Percentiles rank a stretch among this genome's conserved stretches.
phyloP scores from a whole-genome alignment of 148 eudicot species.

The Camellia granthamiana region DNA sequence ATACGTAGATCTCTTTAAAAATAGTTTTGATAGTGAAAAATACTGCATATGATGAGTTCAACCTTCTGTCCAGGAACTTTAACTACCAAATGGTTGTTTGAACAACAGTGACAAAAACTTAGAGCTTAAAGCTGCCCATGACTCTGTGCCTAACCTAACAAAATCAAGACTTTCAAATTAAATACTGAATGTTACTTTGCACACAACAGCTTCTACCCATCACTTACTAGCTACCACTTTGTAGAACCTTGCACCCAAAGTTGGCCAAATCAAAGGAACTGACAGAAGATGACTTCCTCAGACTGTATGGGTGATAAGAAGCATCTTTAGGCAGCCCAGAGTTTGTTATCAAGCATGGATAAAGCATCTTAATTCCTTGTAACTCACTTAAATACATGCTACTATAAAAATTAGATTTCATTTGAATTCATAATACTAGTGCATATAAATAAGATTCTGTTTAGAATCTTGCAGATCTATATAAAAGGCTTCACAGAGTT shows the following conservation, averaged over 20 bases:
- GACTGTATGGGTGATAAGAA: background rate
- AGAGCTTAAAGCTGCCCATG: background rate
- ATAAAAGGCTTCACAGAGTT: background rate
- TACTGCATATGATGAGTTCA: background rate
- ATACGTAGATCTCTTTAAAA: background rate
- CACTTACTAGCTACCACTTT: background rate
- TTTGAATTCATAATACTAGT: background rate
- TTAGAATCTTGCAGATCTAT: background rate
- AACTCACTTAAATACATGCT: background rate
- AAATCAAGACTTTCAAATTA: background rate
- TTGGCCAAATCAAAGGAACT: background rate
- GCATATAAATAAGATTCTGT: background rate
- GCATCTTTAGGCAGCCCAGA: background rate
- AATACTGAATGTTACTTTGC: background rate
- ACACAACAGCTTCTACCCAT: background rate
- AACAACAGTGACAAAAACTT: background rate
- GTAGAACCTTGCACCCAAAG: background rate
- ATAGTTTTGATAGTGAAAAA: background rate
- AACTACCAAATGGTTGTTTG: background rate
- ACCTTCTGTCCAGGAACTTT: background rate
- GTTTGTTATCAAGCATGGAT: background rate
- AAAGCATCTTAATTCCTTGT: background rate
- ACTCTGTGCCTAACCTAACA: background rate
- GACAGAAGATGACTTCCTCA: background rate
- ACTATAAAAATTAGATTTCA: background rate